phyloP scores from a whole-genome alignment of 352 stramenopile species.

The Pythium vanterpoolii region DNA sequence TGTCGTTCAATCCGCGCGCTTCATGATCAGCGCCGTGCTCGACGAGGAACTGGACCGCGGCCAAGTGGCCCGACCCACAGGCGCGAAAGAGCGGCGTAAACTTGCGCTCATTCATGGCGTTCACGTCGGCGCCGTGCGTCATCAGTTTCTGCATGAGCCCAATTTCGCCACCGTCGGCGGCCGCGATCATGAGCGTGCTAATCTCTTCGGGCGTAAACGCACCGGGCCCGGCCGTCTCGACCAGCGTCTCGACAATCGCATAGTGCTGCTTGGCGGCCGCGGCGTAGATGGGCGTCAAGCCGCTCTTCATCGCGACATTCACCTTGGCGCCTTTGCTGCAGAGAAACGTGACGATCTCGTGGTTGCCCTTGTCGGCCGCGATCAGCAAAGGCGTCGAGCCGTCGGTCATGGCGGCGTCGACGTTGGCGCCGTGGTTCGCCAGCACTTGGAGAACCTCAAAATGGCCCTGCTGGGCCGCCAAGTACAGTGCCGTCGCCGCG shows the following conservation, averaged over 20 bases:
- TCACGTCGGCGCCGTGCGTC: conserved; percentile 23
- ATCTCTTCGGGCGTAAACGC: conserved; percentile 17
- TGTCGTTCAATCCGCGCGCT: conserved; percentile 47
- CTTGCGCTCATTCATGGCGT: conserved; percentile 23
- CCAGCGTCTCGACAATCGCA: conserved; percentile 19
- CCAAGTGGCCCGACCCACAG: conserved; percentile 43
- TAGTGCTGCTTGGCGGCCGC: conserved; percentile 58
- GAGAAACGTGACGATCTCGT: conserved; percentile 46
- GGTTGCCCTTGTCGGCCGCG: conserved; percentile 71
- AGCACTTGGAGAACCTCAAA: conserved; percentile 19
- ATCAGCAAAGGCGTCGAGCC: conserved; percentile 76
- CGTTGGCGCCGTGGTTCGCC: conserved; percentile 10
- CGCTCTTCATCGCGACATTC: conserved; percentile 62
- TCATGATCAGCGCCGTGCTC: conserved; percentile 31
- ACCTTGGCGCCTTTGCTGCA: conserved; percentile 44
- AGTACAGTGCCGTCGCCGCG: conserved; percentile 69
- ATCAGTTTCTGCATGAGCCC: conserved; percentile 21
- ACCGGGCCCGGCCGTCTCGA: conserved; percentile 7
- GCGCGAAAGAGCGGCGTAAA: conserved; percentile 30
- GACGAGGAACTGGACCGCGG: conserved; percentile 60
- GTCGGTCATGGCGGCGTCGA: conserved; percentile 63
- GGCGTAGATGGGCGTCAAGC: conserved; percentile 77
- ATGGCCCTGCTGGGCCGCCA: conserved; percentile 73
- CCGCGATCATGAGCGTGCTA: conserved; percentile 28
- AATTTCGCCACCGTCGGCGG: conserved; percentile 21